Percentiles rank a stretch among this genome's conserved stretches.
Conservation (phyloP, 768 basidiomycete species). For the Collybiopsis confluens region DNA sequence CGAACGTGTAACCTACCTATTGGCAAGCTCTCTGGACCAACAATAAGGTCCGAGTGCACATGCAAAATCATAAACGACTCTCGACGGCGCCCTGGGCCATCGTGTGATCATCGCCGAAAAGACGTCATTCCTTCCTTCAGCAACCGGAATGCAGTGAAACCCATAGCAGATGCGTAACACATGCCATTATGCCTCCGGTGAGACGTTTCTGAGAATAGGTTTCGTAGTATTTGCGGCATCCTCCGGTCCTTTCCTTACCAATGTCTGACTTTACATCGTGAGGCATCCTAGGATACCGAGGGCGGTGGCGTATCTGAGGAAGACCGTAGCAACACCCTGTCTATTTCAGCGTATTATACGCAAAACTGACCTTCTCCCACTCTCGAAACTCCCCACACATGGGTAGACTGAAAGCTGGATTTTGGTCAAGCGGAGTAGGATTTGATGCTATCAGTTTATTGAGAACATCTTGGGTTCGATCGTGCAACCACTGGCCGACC, state of each 20-base stretch:
- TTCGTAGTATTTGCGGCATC: constrained; percentile 13
- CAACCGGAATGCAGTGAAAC: constrained; percentile 17
- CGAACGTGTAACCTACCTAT: no score
- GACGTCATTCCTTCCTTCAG: constrained; percentile 22
- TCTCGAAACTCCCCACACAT: background rate
- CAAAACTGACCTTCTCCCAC: constrained; percentile 6
- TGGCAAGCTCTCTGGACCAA: constrained; percentile 13
- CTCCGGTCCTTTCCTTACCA: constrained; percentile 10
- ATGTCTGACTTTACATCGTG: constrained; percentile 16
- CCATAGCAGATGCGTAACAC: constrained; percentile 14
- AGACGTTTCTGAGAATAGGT: constrained; percentile 10
- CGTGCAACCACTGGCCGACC: background rate
- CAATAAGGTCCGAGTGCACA: constrained; percentile 21
- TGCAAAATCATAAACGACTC: constrained; percentile 28
- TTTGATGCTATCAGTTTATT: background rate
- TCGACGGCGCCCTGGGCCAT: constrained; percentile 24
- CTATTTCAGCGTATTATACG: constrained; percentile 7
- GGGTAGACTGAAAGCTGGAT: background rate
- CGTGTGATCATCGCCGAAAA: constrained; percentile 22
- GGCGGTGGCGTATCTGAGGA: constrained; percentile 23
- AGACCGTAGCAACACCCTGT: constrained; percentile 27
- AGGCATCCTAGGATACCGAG: constrained; percentile 21
- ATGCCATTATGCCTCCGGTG: constrained; percentile 8
- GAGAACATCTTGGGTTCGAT: background rate
- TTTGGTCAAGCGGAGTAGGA: background rate